A percentile compares a stretch with the other conserved stretches of the same genome.
Evolutionary conservation across 1,284 basidiomycete species (phyloP).

Genomic region (Rhodotorula sp.): DNA sequence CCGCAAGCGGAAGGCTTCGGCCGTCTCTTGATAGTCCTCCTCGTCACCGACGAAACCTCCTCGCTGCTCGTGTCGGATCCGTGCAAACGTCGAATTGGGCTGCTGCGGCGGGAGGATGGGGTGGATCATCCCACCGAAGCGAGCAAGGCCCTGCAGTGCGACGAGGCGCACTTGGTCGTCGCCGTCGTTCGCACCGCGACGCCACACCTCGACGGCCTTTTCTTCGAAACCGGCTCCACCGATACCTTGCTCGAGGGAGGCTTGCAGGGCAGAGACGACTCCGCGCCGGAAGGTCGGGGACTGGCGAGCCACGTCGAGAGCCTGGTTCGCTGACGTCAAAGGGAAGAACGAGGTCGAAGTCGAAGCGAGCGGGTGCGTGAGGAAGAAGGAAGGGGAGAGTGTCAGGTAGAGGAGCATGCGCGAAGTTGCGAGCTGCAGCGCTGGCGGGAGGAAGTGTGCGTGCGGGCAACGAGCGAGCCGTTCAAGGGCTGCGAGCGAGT

Average conservation of each 20-base stretch:
- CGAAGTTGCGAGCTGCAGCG: slow-evolving; percentile 33
- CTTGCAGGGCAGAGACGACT: slow-evolving; percentile 13
- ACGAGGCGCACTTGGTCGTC: slow-evolving; percentile 15
- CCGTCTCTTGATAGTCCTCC: slow-evolving; percentile 8
- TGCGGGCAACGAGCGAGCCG: slow-evolving; percentile 25
- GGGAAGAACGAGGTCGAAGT: slow-evolving; percentile 31
- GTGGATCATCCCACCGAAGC: slow-evolving; percentile 1
- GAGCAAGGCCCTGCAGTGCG: slow-evolving; percentile 4
- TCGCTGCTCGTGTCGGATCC: slow-evolving; percentile 6
- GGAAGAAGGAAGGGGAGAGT: slow-evolving; percentile 32
- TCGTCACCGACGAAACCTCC: slow-evolving; percentile 22
- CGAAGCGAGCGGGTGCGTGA: slow-evolving; percentile 12
- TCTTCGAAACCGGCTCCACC: slow-evolving; percentile 14
- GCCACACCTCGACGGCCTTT: slow-evolving; percentile 20
- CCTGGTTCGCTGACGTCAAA: slow-evolving; percentile 8
- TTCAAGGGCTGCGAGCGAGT: slow-evolving; percentile 22
- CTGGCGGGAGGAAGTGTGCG: slow-evolving; percentile 31
- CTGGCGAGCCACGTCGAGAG: slow-evolving; percentile 29
- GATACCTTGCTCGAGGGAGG: not conserved
- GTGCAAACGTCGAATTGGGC: slow-evolving; percentile 12
- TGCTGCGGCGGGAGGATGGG: slow-evolving; percentile 23
- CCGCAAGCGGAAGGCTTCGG: slow-evolving; percentile 20
- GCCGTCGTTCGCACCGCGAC: slow-evolving; percentile 5
- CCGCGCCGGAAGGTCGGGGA: slow-evolving; percentile 12
- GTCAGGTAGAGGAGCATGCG: slow-evolving; percentile 38